Conservation (phyloP, 2,329 filamentous ascomycete species). For the Stachybotrys chlorohalonatus region DNA sequence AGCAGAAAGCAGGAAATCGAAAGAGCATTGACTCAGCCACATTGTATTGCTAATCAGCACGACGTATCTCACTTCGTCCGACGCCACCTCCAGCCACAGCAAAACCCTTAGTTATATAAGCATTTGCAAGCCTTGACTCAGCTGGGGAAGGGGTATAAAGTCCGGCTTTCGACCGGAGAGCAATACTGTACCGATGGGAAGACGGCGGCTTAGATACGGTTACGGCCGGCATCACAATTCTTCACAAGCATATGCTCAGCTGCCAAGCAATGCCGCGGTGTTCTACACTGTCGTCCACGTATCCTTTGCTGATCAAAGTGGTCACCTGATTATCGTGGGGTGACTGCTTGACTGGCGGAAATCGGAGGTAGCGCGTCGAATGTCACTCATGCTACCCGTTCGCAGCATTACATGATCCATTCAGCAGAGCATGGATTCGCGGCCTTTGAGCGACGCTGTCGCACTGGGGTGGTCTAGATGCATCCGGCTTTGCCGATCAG, state of each 20-base stretch:
- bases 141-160: no score
- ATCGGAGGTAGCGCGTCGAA: neutral
- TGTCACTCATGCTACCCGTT: neutral
- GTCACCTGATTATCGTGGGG: neutral
- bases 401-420: neutral
- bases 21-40: neutral
- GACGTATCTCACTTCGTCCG: no score
- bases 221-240: neutral
- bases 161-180: no score
- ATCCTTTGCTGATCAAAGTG: neutral
- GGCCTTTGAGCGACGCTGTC: neutral
- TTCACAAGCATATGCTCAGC: neutral
- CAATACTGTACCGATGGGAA: no score
- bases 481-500: neutral
- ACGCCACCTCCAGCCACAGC: neutral
- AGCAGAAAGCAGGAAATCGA: neutral
- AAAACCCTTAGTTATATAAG: neutral
- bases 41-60: neutral
- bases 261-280: neutral
- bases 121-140: no score
- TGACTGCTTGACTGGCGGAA: neutral
- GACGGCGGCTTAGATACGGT: no score
- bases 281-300: neutral
- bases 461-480: neutral
- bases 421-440: neutral